Evolutionary conservation across 1,284 basidiomycete genomes (phyloP), one percentile per base, ranked within the genome.

Genomic region (Anthracocystis walkeri): DNA sequence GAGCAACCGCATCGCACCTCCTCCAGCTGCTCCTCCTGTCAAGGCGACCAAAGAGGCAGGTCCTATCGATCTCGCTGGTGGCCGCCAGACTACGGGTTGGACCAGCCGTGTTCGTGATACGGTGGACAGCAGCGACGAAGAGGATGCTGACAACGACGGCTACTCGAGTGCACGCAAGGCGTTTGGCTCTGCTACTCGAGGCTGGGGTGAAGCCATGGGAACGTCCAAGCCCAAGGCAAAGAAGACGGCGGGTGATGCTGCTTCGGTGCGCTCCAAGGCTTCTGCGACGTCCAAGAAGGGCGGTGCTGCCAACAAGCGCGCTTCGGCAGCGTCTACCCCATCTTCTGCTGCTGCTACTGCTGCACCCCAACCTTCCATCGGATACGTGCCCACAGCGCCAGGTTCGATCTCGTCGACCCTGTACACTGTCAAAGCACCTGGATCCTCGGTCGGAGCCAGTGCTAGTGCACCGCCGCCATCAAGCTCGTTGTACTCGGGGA

Each of bases 81-180:
- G 58, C 10, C 72, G 82, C n/a, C 69, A 78, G 52, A 46, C 65
- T n/a, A 50, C 66, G 12, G 52, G 63, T 29, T 84, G 83, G 83
- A 74, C 62, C n/a, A 82, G 77, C 42, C 72, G 83, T 25, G 76
- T 82, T 40, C 71, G 78, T 25, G 58, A 71, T 18, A 65, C 56
- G 31, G 54, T 38, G 23, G 65, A 68, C 58, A 77, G 74, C 46
- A 81, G 79, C 52, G 79, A 81, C 54, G 82, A 84, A n/a, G 82
- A 82, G 23, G 59, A 72, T 20, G 72, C n/a, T 2, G 78, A 64
- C 41, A 64, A 46, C 21, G 77, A 78, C 51, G 76, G 53, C 1
- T 84, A 84, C 65, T 63, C 65, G 23, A 72, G 62, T 4, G 83
- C 83, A 7, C 67, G 83, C 4, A 75, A 77, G 61, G 79, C 80